Evolutionary conservation across 306 rosid species (phyloP), one percentile per base, ranked within the genome.

Genomic region (Fragaria nilgerrensis): DNA sequence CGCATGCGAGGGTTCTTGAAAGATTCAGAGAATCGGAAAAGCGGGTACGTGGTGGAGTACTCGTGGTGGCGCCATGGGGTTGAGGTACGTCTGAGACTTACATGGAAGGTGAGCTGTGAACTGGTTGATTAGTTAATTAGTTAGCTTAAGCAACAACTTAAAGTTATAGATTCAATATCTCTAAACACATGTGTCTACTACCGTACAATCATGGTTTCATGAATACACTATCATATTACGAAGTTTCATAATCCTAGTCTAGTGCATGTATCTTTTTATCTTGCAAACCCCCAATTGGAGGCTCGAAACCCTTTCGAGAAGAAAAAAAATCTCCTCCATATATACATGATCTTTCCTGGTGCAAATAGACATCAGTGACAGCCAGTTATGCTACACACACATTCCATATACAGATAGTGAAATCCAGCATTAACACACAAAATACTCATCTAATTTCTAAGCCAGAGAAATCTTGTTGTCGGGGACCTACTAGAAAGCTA

Each of bases 401-500:
- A 19, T 50, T 36, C 66, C 50, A 72, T 53, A 8, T 5, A 61
- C 4, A 5, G 70, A 59, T 19, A 73, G 72, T 58, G 79, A 68
- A 49, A 49, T 50, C 49, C 74, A 48, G 55, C 82, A 17, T 64
- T 64, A 62, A 23, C 75, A 53, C 22, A 65, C 41, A 74, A 39
- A 17, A 58, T 41, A 41, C 61, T 53, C 41, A 25, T 58, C 77
- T 58, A 41, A 74, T 56, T 69, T 70, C 23, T 53, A 74, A 72
- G 62, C 43, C 68, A 59, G 68, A 53, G 41, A 68, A 56, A 70
- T 19, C 41, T 39, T 67, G 36, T 23, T 41, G 55, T 65, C n/a
- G 73, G 76, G 79, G 82, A 53, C 83, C 74, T 67, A 39, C 14
- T 4, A 20, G 62, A 13, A 8, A 32, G 76, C 69, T 17, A 17